These are phyloP conservation scores for Phanerochaete sordida DNA, from an alignment of 768 basidiomycete genomes.

Conservation along the genomic window DNA sequence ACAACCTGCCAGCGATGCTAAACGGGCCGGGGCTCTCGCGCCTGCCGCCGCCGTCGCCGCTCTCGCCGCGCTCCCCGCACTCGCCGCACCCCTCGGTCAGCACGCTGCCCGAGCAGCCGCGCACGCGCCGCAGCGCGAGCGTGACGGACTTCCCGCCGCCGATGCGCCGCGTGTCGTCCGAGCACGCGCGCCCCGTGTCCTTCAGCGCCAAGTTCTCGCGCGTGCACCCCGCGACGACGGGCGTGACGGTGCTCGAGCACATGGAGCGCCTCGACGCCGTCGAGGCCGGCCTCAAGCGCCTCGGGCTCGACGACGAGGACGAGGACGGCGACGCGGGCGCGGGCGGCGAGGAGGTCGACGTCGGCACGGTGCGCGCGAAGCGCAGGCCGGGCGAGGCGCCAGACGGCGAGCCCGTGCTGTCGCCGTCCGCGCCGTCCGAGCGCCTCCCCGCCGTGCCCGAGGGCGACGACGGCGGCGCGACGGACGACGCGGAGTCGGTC, in stretches of 20 bases:
- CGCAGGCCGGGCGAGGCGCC: constrained; percentile 1
- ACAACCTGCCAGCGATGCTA: constrained; percentile 36
- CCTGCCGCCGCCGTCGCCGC: constrained; percentile 42
- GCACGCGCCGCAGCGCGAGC: constrained; percentile 56
- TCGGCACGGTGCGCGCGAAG: constrained; percentile 42
- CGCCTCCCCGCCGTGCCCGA: constrained; percentile 53
- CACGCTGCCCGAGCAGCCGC: constrained; percentile 52
- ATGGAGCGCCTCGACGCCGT: constrained; percentile 82
- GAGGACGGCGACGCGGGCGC: constrained; percentile 43
- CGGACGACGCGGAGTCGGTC: constrained; percentile 42
- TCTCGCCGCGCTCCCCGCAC: constrained; percentile 50
- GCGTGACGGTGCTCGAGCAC: constrained; percentile 81
- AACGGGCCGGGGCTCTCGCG: constrained; percentile 29
- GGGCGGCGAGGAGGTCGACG: constrained; percentile 55
- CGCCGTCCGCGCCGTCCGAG: constrained; percentile 55
- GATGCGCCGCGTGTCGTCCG: constrained; percentile 58
- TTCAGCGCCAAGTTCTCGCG: constrained; percentile 82
- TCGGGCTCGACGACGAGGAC: constrained; percentile 58
- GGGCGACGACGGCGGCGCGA: constrained; percentile 33
- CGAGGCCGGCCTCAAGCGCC: constrained; percentile 71
- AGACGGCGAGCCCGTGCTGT: constrained; percentile 20
- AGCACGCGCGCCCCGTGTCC: constrained; percentile 70
- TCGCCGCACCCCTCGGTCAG: constrained; percentile 38
- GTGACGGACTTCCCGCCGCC: constrained; percentile 73
- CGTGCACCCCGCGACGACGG: constrained; percentile 83